Evolutionary conservation across 768 basidiomycete genomes (phyloP).

Genomic region (Tulasnella sp.): DNA sequence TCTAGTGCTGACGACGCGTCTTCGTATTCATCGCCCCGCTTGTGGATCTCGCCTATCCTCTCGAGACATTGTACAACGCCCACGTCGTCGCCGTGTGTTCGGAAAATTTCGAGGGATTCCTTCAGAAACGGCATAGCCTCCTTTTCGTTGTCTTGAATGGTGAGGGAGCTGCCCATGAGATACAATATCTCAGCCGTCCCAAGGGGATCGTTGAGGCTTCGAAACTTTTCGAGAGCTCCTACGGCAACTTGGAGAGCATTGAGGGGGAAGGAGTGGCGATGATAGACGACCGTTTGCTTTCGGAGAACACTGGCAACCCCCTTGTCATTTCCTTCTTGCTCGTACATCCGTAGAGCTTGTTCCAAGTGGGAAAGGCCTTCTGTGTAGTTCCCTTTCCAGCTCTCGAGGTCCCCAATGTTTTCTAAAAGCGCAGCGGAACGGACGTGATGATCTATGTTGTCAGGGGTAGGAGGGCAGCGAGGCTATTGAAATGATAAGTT

Average conservation of each 20-base stretch:
- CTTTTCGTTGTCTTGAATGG: too few relatives aligned
- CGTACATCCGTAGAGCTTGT: background rate
- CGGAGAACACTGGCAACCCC: slow-evolving; percentile 5
- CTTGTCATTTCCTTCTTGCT: background rate
- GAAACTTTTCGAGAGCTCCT: too few relatives aligned
- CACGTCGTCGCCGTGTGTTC: too few relatives aligned
- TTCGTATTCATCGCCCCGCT: background rate
- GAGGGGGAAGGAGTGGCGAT: slow-evolving; percentile 4
- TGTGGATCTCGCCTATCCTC: too few relatives aligned
- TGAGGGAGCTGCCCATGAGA: too few relatives aligned
- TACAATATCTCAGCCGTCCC: too few relatives aligned
- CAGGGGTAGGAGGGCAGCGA: background rate
- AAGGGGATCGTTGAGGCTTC: too few relatives aligned
- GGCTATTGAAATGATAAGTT: background rate
- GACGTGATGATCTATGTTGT: background rate
- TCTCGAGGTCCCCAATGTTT: slow-evolving; percentile 1
- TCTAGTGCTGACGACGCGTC: background rate
- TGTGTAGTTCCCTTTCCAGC: background rate
- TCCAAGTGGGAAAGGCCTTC: background rate
- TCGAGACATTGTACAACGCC: too few relatives aligned
- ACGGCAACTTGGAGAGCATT: too few relatives aligned
- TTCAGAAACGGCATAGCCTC: too few relatives aligned
- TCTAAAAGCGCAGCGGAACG: background rate
- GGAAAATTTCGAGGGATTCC: too few relatives aligned
- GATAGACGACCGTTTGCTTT: background rate